Evolutionary conservation across 1,284 basidiomycete species (phyloP), one percentile per base, ranked within the genome.

Genomic region (Lentinula novae-zelandiae): DNA sequence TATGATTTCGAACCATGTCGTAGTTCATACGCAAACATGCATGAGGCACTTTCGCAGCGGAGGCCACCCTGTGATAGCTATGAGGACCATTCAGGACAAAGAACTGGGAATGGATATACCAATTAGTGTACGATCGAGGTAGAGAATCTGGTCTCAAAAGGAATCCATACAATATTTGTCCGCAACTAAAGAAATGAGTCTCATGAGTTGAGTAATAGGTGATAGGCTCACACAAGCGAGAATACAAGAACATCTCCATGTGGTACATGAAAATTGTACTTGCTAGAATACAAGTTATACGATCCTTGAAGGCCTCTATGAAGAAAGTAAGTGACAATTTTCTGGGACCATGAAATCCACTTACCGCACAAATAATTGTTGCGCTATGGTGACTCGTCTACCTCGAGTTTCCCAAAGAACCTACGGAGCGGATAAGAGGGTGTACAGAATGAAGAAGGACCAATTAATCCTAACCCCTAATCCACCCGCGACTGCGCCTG

Each of bases 81-180:
- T 13, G 10, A 3, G 22, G 3, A 34, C 9, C 15, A 22, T 12
- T 51, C 20, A 27, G 31, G 3, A 4, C 3, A 42, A 50, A 27
- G 42, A 22, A 17, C 22, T 27, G 38, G 17, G 12, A 36, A 51
- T 31, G 55, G 6, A 69, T 82, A 51, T 64, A 92, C 93, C 94
- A 96, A 51, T 73, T 75, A 27, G 77, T 79, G 68, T 96, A 96
- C 17, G 90, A 91, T 44, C 77, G 76, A 5, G 92, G 88, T 33
- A 96, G 84, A 0, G 93, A 92, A 62, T 95, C 93, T 7, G 93
- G 94, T 31, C 89, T 80, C 36, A 93, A 72, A 34, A 96, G 78
- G 75, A 90, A 94, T 0, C 83, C 87, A 71, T 93, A 96, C 76
- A 96, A 82, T 71, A 97, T 96, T 73, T 97, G 95, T 8, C 89